phyloP scores from a whole-genome alignment of 1,139 yeast genomes.

The Wickerhamiella infanticola region DNA sequence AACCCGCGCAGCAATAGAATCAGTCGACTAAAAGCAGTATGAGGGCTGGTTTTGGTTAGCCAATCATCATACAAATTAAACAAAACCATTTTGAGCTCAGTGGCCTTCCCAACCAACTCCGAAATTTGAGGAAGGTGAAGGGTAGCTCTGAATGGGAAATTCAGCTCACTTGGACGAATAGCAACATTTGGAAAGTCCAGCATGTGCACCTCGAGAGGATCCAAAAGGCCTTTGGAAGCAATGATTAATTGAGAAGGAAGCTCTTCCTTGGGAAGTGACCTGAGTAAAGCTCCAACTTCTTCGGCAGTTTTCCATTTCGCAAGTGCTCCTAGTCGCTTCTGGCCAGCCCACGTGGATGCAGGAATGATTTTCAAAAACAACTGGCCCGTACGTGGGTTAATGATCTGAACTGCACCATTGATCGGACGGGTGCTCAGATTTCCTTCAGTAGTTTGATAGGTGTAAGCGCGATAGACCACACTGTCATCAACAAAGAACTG shows the following conservation, averaged over 20 bases:
- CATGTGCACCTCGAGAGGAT: slow-evolving; percentile 94
- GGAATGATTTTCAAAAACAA: slow-evolving; percentile 78
- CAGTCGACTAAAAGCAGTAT: slow-evolving; percentile 85
- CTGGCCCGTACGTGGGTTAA: slow-evolving; percentile 85
- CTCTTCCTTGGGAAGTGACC: slow-evolving; percentile 84
- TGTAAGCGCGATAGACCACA: slow-evolving; percentile 86
- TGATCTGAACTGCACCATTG: slow-evolving; percentile 81
- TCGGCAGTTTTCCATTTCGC: slow-evolving; percentile 99
- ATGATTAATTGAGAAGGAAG: slow-evolving; percentile 89
- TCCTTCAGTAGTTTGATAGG: slow-evolving; percentile 87
- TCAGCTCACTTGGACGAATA: slow-evolving; percentile 77
- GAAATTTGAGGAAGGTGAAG: slow-evolving; percentile 68
- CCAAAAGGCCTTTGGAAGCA: slow-evolving; percentile 79
- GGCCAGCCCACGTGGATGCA: slow-evolving; percentile 95
- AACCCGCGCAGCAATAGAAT: slow-evolving; percentile 67
- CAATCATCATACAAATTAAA: slow-evolving; percentile 92
- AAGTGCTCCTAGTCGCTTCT: slow-evolving; percentile 80
- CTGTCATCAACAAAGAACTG: slow-evolving; percentile 84
- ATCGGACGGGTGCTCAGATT: slow-evolving; percentile 84
- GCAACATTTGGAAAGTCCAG: slow-evolving; percentile 88
- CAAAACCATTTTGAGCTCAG: slow-evolving; percentile 83
- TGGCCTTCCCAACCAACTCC: slow-evolving; percentile 68
- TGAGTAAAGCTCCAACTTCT: slow-evolving; percentile 80
- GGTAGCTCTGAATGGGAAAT: slow-evolving; percentile 79
- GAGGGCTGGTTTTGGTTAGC: slow-evolving; percentile 62